Percentiles rank a stretch among this genome's conserved stretches.
Evolutionary conservation across 805 yeast species (phyloP).

Genomic region (Metschnikowia kunwiensis): DNA sequence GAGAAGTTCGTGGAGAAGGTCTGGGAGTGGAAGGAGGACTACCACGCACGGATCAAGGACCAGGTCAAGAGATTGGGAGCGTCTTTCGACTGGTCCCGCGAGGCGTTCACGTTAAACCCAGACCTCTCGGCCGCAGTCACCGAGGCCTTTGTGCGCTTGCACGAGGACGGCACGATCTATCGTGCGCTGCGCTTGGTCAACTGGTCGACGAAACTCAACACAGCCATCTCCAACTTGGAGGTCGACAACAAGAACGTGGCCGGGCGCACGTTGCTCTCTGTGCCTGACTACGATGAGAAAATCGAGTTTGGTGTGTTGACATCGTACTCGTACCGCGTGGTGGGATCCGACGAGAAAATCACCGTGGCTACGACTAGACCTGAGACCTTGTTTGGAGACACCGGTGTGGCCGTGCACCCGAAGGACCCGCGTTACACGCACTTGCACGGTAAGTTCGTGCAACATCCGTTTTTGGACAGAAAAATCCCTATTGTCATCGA

Average conservation of each 20-base stretch:
- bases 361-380: constrained; percentile 98
- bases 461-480: constrained; percentile 87
- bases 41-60: constrained; percentile 77
- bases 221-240: constrained; percentile 94
- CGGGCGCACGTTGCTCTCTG: constrained; percentile 74
- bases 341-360: constrained; percentile 77
- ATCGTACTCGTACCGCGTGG: constrained; percentile 90
- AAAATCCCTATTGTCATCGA: constrained; percentile 86
- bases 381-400: constrained; percentile 96
- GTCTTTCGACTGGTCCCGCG: constrained; percentile 94
- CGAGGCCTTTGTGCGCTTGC: constrained; percentile 87
- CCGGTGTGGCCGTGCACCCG: constrained; percentile 97
- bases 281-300: constrained; percentile 87
- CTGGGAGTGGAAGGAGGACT: constrained; percentile 98
- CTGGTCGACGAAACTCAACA: constrained; percentile 93
- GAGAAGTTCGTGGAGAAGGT: constrained; percentile 83
- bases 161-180: constrained; percentile 93
- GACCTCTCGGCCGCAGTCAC: constrained; percentile 72
- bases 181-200: constrained; percentile 90
- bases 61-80: constrained; percentile 91
- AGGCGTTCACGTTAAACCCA: constrained; percentile 89
- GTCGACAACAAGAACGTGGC: constrained; percentile 88
- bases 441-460: constrained; percentile 87
- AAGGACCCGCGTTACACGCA: constrained; percentile 89
- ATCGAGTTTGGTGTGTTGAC: constrained; percentile 96